Evolutionary conservation across 116 monocot genomes (phyloP), one percentile per base, ranked within the genome.

Genomic region (Trichopus zeylanicus): DNA sequence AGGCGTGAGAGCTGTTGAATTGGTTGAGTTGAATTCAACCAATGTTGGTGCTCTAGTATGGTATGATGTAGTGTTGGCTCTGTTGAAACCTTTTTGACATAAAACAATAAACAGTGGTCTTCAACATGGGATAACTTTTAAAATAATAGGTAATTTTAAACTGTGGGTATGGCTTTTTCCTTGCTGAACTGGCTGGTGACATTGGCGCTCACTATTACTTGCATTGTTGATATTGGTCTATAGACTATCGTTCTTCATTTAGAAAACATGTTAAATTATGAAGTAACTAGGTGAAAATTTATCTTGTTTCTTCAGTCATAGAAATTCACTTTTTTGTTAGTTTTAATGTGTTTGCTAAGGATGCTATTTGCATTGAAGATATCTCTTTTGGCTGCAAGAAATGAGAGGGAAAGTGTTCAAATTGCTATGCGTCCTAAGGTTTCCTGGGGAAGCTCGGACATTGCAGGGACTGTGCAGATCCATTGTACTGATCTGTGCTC

Each of bases 321-420:
- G n/a, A n/a, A n/a, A n/a, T n/a, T n/a, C n/a, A n/a, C n/a, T n/a
- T 22, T 51, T 51, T 6, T 10, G 21, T 51, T 51, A 6, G 1
- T 22, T 51, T 20, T 51, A n/a, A 51, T 6, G 21, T 51, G 21
- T 22, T 51, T 20, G 51, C 2, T 59, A 21, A 12, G 20, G 34
- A 52, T 32, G 26, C 60, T 23, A 1, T 73, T 64, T 84, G 29
- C 37, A 10, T 75, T 60, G 53, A 71, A 91, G 91, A 62, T 91
- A 46, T 82, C 87, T 76, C 82, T 98, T 73, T 71, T 98, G 73
- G 92, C 76, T 12, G 98, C 91, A 62, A 88, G 98, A 75, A 98
- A 98, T 85, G 98, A 98, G 75, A 98, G 82, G 60, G 98, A 98
- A 84, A 98, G 91, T 58, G 64, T 79, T 59, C 98, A 98, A 57